A percentile compares a stretch with the other conserved stretches of the same genome.
Conservation (phyloP, 371 early-diverging fungal species). For the Homolaphlyctis polyrhiza region DNA sequence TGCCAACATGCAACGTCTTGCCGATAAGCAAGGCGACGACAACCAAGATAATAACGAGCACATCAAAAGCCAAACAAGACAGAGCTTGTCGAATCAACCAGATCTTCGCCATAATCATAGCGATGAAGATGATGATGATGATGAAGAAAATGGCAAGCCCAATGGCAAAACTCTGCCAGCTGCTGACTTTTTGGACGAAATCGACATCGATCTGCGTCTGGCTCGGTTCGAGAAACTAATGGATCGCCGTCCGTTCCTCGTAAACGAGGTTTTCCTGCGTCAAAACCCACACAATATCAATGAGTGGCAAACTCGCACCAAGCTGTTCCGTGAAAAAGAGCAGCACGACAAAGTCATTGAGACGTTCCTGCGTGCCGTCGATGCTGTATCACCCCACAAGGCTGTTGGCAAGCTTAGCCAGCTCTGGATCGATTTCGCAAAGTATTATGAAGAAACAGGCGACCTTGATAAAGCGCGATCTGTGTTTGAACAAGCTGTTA, state of each 20-base stretch:
- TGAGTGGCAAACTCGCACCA: conserved; percentile 87
- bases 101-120: too few species aligned
- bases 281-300: conserved; percentile 88
- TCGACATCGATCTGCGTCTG: conserved; percentile 79
- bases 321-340: conserved; percentile 39
- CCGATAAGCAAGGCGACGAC: conserved; percentile 5
- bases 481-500: conserved; percentile 81
- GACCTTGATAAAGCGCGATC: conserved; percentile 61
- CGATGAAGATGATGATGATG: conserved; percentile 45
- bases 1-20: conserved; percentile 65
- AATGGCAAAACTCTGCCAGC: not conserved
- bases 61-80: too few species aligned
- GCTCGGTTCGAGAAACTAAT: conserved; percentile 84
- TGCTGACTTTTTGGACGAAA: conserved; percentile 47
- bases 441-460: conserved; percentile 65
- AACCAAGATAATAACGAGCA: conserved; percentile 10
- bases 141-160: not conserved
- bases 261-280: conserved; percentile 88
- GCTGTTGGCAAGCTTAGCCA: conserved; percentile 71
- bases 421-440: conserved; percentile 84
- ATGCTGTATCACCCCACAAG: conserved; percentile 74
- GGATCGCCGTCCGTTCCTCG: conserved; percentile 89
- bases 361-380: conserved; percentile 75
- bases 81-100: too few species aligned
- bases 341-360: conserved; percentile 29